Evolutionary conservation across 192 early-diverging fungal species (phyloP).

Genomic region (Kickxella alabastrina): DNA sequence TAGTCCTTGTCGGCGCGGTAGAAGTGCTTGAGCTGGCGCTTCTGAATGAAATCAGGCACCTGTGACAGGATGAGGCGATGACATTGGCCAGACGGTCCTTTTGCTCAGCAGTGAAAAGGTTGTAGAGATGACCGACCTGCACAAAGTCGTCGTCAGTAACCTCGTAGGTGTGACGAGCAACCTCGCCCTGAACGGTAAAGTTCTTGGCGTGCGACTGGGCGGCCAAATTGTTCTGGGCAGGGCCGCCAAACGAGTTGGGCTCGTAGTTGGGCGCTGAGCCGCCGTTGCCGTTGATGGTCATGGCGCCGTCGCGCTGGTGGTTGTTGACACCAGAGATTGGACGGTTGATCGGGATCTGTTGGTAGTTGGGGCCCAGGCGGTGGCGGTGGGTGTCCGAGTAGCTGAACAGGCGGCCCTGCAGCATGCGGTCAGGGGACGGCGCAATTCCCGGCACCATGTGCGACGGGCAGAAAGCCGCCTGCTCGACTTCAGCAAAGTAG

Average conservation of each 20-base stretch:
- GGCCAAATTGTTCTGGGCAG: slow-evolving; percentile 56
- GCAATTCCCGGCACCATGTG: slow-evolving; percentile 79
- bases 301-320: slow-evolving; percentile 75
- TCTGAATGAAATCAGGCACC: slow-evolving; percentile 62
- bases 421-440: slow-evolving; percentile 73
- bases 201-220: slow-evolving; percentile 53
- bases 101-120: slow-evolving; percentile 59
- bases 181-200: slow-evolving; percentile 46
- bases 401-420: slow-evolving; percentile 81
- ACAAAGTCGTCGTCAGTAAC: slow-evolving; percentile 62
- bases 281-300: slow-evolving; percentile 61
- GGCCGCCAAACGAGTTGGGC: slow-evolving; percentile 62
- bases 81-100: slow-evolving; percentile 60
- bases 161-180: slow-evolving; percentile 60
- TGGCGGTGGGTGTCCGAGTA: slow-evolving; percentile 86
- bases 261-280: slow-evolving; percentile 66
- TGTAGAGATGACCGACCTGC: slow-evolving; percentile 64
- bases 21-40: slow-evolving; percentile 68
- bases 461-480: slow-evolving; percentile 74
- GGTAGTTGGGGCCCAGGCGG: slow-evolving; percentile 76
- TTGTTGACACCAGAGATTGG: slow-evolving; percentile 59
- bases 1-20: slow-evolving; percentile 72
- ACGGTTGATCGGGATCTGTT: slow-evolving; percentile 78
- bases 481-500: slow-evolving; percentile 85
- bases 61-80: slow-evolving; percentile 62